Percentiles rank a stretch among this genome's conserved stretches.
Evolutionary conservation across 2,329 filamentous ascomycete species (phyloP).

Genomic region (Penicillium sp.): DNA sequence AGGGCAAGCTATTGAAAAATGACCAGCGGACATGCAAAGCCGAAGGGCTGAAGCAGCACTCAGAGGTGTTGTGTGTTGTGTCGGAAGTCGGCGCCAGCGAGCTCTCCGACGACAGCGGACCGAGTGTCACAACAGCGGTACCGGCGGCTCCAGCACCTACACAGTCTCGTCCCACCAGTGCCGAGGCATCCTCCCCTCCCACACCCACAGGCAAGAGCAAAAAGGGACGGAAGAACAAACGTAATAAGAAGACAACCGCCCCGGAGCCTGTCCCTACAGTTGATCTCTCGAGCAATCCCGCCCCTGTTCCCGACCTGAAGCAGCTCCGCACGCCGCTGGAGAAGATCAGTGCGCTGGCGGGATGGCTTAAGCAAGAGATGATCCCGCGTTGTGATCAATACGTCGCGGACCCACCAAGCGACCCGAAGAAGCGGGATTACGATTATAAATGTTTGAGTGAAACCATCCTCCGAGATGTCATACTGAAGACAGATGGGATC

Average conservation of each 20-base stretch:
- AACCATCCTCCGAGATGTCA: conserved; percentile 45
- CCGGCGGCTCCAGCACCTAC: conserved; percentile 1
- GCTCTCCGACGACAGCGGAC: conserved; percentile 27
- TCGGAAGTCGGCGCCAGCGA: conserved; percentile 41
- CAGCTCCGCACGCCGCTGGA: conserved; percentile 35
- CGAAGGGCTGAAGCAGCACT: conserved; percentile 51
- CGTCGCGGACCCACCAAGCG: conserved; percentile 40
- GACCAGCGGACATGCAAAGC: conserved; percentile 41
- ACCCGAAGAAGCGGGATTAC: conserved; percentile 42
- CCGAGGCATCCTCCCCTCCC: conserved; percentile 19
- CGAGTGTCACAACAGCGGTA: conserved; percentile 1
- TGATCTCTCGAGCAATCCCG: conserved; percentile 20
- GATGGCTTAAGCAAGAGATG: conserved; percentile 40
- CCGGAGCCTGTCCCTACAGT: conserved; percentile 15
- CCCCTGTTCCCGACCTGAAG: conserved; percentile 39
- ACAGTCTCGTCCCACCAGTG: conserved; percentile 17
- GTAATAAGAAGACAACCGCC: conserved; percentile 21
- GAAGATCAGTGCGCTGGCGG: conserved; percentile 39
- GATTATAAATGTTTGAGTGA: conserved; percentile 48
- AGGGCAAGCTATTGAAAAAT: conserved; percentile 47
- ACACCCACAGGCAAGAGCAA: conserved; percentile 19
- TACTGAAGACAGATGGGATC: conserved; percentile 66
- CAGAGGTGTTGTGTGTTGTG: conserved; percentile 49
- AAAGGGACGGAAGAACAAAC: conserved; percentile 27
- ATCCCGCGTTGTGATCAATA: conserved; percentile 42